phyloP scores from a whole-genome alignment of 805 yeast genomes.

The Candida pseudoglaebosa region DNA sequence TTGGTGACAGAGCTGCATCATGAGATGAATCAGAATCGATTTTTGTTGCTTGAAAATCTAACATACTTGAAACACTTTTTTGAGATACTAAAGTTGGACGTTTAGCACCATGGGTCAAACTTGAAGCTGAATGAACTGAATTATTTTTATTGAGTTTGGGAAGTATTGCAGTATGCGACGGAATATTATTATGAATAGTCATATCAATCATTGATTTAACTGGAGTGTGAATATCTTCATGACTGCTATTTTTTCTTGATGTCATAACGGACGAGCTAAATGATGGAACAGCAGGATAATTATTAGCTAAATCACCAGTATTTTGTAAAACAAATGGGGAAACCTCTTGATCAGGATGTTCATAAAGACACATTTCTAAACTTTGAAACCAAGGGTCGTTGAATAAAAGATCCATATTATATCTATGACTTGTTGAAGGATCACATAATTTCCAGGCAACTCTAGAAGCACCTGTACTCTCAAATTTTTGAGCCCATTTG shows the following conservation, averaged over 20 bases:
- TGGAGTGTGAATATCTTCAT: conserved; percentile 22
- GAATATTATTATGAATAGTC: conserved; percentile 8
- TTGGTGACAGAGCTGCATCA: background rate
- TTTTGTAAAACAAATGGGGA: conserved; percentile 31
- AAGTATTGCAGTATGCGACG: background rate
- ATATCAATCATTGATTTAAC: conserved; percentile 39
- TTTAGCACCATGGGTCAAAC: conserved; percentile 9
- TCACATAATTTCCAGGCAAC: conserved; percentile 73
- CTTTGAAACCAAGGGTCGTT: conserved; percentile 60
- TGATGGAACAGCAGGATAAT: conserved; percentile 4
- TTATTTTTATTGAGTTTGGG: conserved; percentile 3
- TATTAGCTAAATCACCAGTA: conserved; percentile 14
- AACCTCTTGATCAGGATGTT: conserved; percentile 38
- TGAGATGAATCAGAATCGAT: conserved; percentile 2
- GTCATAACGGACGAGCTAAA: background rate
- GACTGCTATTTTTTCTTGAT: conserved; percentile 3
- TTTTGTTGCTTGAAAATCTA: background rate
- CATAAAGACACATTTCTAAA: conserved; percentile 59
- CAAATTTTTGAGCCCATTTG: conserved; percentile 61
- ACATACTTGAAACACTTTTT: background rate
- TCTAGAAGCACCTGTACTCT: conserved; percentile 58
- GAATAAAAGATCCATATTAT: conserved; percentile 50
- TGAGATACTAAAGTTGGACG: background rate
- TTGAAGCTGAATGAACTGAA: conserved; percentile 12
- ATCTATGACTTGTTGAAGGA: conserved; percentile 52